Percentiles rank a stretch among this genome's conserved stretches.
Conservation (phyloP, 306 rosid species). For the Astragalus glycyphyllos region DNA sequence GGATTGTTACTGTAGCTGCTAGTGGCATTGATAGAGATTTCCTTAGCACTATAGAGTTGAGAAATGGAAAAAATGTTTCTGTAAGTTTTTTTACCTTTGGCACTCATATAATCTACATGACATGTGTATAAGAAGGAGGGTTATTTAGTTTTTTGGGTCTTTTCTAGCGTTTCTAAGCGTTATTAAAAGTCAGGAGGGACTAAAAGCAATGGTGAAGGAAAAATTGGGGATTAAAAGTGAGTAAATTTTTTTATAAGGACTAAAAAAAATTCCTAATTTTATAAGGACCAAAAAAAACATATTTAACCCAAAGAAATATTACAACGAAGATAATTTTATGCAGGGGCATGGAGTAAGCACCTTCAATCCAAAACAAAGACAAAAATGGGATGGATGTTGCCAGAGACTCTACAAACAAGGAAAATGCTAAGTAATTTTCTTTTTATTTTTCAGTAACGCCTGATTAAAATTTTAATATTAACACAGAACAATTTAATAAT, state of each 20-base stretch:
- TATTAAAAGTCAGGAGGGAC: too few relatives aligned
- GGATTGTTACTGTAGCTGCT: slow-evolving; percentile 97
- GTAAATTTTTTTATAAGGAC: too few relatives aligned
- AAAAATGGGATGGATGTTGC: slow-evolving; percentile 74
- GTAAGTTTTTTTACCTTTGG: slow-evolving; percentile 54
- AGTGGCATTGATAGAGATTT: slow-evolving; percentile 82
- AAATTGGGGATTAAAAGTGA: too few relatives aligned
- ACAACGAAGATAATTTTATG: slow-evolving; percentile 12
- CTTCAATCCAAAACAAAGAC: slow-evolving; percentile 57
- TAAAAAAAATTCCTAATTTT: too few relatives aligned
- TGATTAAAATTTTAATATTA: neutral
- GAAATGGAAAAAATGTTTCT: slow-evolving; percentile 64
- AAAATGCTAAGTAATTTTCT: slow-evolving; percentile 56
- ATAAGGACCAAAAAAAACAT: too few relatives aligned
- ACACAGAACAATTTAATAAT: neutral
- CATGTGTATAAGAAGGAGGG: too few relatives aligned
- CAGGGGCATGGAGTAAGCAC: slow-evolving; percentile 76
- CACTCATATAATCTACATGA: neutral
- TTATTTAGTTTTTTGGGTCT: too few relatives aligned
- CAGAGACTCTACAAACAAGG: slow-evolving; percentile 47
- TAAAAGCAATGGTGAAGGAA: too few relatives aligned
- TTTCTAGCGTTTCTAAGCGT: too few relatives aligned
- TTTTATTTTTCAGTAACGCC: neutral
- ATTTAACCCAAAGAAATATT: neutral
- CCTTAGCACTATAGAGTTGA: slow-evolving; percentile 62